Base-by-base conservation (phyloP, 495 filamentous ascomycete species). In the Penicillium manginii region DNA sequence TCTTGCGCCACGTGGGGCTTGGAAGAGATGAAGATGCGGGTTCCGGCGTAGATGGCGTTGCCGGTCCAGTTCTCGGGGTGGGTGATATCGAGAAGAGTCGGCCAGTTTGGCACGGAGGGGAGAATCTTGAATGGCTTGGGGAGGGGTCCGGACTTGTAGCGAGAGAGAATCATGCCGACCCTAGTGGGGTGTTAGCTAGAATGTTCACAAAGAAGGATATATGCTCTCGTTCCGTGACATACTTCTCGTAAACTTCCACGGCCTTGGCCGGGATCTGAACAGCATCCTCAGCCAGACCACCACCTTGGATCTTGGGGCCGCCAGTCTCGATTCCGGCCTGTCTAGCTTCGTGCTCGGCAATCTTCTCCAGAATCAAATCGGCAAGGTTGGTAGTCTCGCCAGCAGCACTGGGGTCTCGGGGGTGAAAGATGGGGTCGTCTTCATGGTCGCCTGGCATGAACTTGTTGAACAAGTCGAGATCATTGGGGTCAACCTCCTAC, bases 121-220 rank as follows among this genome's bases (percentile, higher is more conserved):
- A 99, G 83, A 58, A 98, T 90, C 74, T 98, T 98, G 83, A 99
- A 96, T 1, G 93, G 93, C 73, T 98, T 98, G 12, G 94, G 96
- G 22, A 98, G 83, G 61, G 91, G 91, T 19, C 94, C 94, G 10
- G 91, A 94, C 69, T 96, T 96, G 75, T 97, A 97, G 50, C 93
- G 84, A 9, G 91, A 92, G 40, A 98, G 83, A 50, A 98, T 86
- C 63, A 91, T 81, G 50, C 92, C 93, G 61, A 96, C 88, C 74
- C 89, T 92, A 60, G 5, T 22, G 31, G n/a, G 22, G 55, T 3
- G 46, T 73, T 65, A 74, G 63, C 50, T 43, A 12, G 50, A 5
- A 2, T 45, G 4, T 21, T 31, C 0, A 4, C 31, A 48, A 49
- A 35, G 12, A n/a, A 11, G 2, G 14, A 37, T 7, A 15, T 0